These are phyloP conservation scores for Eremothecium gossypii DNA, from an alignment of 1,139 yeast species.

Conservation along the genomic window DNA sequence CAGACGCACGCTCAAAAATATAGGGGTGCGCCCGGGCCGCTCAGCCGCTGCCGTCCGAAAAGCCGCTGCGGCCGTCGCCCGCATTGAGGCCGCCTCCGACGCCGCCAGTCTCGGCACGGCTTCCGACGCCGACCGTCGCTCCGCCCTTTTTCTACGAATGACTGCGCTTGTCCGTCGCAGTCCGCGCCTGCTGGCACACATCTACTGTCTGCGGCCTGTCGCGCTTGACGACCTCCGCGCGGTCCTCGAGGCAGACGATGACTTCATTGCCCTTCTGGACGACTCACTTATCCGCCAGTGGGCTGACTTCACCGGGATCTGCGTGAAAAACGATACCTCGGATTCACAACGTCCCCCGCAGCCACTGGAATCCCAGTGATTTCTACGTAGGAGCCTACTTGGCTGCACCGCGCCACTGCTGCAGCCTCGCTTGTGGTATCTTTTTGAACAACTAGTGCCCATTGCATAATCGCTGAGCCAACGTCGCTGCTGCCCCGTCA, in stretches of 20 bases:
- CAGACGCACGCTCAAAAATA: too few relatives aligned
- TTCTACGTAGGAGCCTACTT: too few relatives aligned
- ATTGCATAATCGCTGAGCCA: background rate
- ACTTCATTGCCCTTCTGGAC: constrained; percentile 24
- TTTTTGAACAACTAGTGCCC: background rate
- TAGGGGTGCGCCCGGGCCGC: too few relatives aligned
- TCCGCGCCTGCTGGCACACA: constrained; percentile 12
- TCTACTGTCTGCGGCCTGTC: constrained; percentile 26
- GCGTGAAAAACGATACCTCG: constrained; percentile 13
- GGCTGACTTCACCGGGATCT: constrained; percentile 28
- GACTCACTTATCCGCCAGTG: constrained; percentile 25
- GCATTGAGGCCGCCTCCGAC: too few relatives aligned
- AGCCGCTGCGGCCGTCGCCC: too few relatives aligned
- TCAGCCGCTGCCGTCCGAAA: too few relatives aligned
- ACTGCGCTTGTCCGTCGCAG: constrained; percentile 12
- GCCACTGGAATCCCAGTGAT: too few relatives aligned
- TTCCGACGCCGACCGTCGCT: constrained; percentile 10
- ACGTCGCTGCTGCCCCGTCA: constrained; percentile 4
- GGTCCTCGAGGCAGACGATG: constrained; percentile 16
- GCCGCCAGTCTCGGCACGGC: too few relatives aligned
- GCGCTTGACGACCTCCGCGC: constrained; percentile 15
- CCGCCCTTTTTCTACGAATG: constrained; percentile 17
- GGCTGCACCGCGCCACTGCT: too few relatives aligned
- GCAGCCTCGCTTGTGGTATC: too few relatives aligned
- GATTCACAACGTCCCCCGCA: too few relatives aligned